Percentiles rank a stretch among this genome's conserved stretches.
These are phyloP conservation scores for Tulasnella sp. DNA, from an alignment of 768 basidiomycete genomes.

Conservation along the genomic window DNA sequence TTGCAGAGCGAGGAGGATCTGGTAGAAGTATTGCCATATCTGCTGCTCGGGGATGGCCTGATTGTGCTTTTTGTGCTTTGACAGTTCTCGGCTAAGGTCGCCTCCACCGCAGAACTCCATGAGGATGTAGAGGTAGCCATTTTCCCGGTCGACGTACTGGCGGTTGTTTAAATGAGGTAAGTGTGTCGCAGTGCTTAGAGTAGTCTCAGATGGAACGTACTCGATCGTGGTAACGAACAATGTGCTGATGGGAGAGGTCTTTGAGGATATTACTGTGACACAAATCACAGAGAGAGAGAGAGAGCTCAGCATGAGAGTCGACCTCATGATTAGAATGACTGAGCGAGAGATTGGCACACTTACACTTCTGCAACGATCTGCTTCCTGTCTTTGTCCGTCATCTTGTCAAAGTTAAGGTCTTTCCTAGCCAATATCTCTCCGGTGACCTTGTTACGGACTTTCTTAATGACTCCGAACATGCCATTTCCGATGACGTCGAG, in stretches of 20 bases:
- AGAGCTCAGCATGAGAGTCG: background rate
- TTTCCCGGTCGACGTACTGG: conserved; percentile 72
- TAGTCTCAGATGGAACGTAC: conserved; percentile 20
- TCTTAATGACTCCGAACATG: conserved; percentile 94
- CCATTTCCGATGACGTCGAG: conserved; percentile 93
- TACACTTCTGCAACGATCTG: conserved; percentile 98
- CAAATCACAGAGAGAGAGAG: background rate
- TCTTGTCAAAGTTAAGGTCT: conserved; percentile 93
- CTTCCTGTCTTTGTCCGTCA: conserved; percentile 91
- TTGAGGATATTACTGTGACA: conserved; percentile 83
- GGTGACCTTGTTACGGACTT: conserved; percentile 77
- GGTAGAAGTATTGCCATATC: conserved; percentile 93
- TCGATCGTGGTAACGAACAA: conserved; percentile 90
- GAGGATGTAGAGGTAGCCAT: conserved; percentile 87
- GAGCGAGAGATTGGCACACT: conserved; percentile 26
- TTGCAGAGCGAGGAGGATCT: conserved; percentile 77
- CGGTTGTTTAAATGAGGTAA: background rate
- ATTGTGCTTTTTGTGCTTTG: conserved; percentile 24
- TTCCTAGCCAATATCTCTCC: conserved; percentile 84
- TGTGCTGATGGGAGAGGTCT: conserved; percentile 88
- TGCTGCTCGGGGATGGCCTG: conserved; percentile 81
- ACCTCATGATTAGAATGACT: background rate
- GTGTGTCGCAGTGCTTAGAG: conserved; percentile 16
- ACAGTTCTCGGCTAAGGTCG: conserved; percentile 55
- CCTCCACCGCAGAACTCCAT: conserved; percentile 99